Percentiles rank a stretch among this genome's conserved stretches.
These are phyloP conservation scores for Juglanconis oblonga DNA, from an alignment of 2,329 filamentous ascomycete genomes.

Conservation along the genomic window DNA sequence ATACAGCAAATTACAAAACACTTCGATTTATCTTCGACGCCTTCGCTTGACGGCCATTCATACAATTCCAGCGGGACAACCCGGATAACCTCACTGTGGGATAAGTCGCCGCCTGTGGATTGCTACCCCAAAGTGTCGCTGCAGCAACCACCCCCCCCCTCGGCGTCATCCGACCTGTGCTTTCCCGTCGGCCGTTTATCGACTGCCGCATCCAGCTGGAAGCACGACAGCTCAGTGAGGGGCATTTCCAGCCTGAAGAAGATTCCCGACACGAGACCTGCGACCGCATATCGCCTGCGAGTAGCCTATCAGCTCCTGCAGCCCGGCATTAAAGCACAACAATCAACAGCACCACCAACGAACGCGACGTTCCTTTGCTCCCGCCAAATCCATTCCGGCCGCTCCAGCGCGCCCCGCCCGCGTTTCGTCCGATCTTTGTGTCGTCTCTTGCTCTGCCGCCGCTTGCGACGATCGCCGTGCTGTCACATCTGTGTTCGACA, in stretches of 20 bases:
- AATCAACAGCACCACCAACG: neutral
- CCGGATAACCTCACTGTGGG: neutral
- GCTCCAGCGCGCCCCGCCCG: neutral
- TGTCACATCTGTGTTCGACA: neutral
- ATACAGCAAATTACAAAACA: constrained; percentile 1
- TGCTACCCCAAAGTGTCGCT: neutral
- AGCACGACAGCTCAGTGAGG: neutral
- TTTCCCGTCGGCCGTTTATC: neutral
- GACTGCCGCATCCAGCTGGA: neutral
- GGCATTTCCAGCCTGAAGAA: neutral
- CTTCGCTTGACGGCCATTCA: neutral
- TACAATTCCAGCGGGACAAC: neutral
- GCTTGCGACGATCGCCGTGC: neutral
- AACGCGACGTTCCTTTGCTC: neutral
- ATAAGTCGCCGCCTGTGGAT: neutral
- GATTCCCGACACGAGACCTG: neutral
- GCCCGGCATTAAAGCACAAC: neutral
- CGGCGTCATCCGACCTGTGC: neutral
- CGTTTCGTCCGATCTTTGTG: neutral
- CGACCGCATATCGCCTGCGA: neutral
- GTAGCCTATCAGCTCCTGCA: neutral
- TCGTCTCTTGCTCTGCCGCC: neutral
- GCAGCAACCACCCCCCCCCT: neutral
- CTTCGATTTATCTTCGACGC: neutral
- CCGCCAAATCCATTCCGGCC: neutral